Conservation (phyloP, 192 early-diverging fungal genomes). For the Backusella liffmaniae region DNA sequence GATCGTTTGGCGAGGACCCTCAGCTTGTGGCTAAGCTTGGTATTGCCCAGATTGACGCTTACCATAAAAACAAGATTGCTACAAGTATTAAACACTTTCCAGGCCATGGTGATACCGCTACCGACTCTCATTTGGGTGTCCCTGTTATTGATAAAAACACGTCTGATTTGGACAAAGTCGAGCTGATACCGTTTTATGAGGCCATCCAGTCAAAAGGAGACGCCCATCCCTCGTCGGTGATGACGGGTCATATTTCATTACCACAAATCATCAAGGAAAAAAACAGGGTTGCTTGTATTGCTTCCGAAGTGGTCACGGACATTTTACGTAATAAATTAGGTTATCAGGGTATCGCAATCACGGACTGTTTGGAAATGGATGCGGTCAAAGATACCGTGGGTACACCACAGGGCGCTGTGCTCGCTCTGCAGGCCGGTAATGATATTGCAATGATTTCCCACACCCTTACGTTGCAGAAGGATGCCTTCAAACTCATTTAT, state of each 20-base stretch:
- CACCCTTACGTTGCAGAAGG: slow-evolving; percentile 28
- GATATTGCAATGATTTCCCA: slow-evolving; percentile 42
- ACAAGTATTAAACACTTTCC: slow-evolving; percentile 43
- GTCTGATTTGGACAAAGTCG: slow-evolving; percentile 31
- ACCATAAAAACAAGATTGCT: slow-evolving; percentile 23
- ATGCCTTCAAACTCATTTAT: slow-evolving; percentile 22
- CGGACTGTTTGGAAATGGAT: slow-evolving; percentile 43
- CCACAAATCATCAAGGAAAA: slow-evolving; percentile 32
- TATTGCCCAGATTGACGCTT: slow-evolving; percentile 30
- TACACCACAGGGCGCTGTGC: slow-evolving; percentile 24
- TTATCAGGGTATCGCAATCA: slow-evolving; percentile 37
- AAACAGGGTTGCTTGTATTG: slow-evolving; percentile 20
- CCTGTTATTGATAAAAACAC: slow-evolving; percentile 37
- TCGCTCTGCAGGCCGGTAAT: slow-evolving; percentile 34
- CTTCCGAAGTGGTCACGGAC: slow-evolving; percentile 32
- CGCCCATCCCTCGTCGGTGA: slow-evolving; percentile 29
- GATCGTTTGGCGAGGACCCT: slow-evolving; percentile 40
- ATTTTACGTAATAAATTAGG: slow-evolving; percentile 28
- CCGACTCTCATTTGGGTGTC: slow-evolving; percentile 40
- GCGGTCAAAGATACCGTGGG: slow-evolving; percentile 37
- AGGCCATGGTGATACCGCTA: slow-evolving; percentile 41
- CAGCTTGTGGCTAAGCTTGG: slow-evolving; percentile 28
- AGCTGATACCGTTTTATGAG: slow-evolving; percentile 31
- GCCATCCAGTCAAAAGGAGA: slow-evolving; percentile 22
- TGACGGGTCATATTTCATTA: slow-evolving; percentile 36